Evolutionary conservation across 345 rosid genomes (phyloP), one percentile per base, ranked within the genome.

Genomic region (Eucalyptus cladocalyx): DNA sequence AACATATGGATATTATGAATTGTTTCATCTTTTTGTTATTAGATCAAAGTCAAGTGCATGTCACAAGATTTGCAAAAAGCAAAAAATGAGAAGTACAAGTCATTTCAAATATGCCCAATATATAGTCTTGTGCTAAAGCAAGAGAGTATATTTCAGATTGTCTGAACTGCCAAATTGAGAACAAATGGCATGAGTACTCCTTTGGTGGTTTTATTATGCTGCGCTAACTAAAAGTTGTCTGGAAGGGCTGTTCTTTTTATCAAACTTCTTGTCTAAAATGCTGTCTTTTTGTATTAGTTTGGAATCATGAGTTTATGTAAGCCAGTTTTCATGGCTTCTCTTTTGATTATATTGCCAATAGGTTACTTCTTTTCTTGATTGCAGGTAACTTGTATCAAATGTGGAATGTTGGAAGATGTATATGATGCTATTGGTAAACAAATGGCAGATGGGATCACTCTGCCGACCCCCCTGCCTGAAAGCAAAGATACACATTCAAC

Each of bases 301-400:
- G 62, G 62, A 56, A 72, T 34, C 81, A 72, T 72, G 24, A 72
- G 43, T 72, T 34, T 37, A 72, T 72, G 43, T 37, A 34, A 72
- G 3, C 21, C 26, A 34, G 26, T 34, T 72, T 34, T 72, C 12
- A 9, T 19, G 13, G 81, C 81, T 72, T 18, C 43, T 72, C 81
- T 72, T 18, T 34, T 72, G 42, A 72, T 72, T 34, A 34, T 72
- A 18, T 72, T 72, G 21, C 26, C 81, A 72, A 18, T 34, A 72
- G 81, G 81, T 34, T 34, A 34, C 43, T 72, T 72, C 43, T 72
- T 90, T 87, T 91, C 97, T 56, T 30, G 6, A n/a, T 65, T 92
- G 86, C 94, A 97, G 99, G 95, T 97, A 89, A 88, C 91, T 86
- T 96, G 99, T 80, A 94, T 97, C 87, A 96, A 92, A 95, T 92